Conservation (phyloP, 192 early-diverging fungal genomes). For the Umbelopsis isabellina region DNA sequence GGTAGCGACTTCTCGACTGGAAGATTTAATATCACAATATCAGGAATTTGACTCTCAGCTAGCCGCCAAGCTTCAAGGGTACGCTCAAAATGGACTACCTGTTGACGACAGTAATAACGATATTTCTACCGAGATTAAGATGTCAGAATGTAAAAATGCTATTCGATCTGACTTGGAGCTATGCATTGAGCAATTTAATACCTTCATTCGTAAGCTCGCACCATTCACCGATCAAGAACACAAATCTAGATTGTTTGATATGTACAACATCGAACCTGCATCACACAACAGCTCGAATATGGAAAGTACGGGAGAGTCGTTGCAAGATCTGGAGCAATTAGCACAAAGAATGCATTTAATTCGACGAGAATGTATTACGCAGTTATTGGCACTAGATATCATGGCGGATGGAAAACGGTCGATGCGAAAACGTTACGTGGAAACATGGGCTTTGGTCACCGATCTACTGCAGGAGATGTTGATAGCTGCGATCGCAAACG, state of each 20-base stretch:
- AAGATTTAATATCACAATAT: not conserved
- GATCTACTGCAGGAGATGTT: not conserved
- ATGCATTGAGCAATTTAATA: not conserved
- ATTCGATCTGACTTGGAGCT: not conserved
- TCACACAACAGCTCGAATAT: slow-evolving; percentile 8
- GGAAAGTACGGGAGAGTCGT: not conserved
- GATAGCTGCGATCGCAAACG: not conserved
- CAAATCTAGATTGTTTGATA: slow-evolving; percentile 46
- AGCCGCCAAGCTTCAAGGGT: not conserved
- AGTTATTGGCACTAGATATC: slow-evolving; percentile 46
- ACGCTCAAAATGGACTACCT: not conserved
- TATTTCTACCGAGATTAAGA: not conserved
- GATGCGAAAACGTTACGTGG: slow-evolving; percentile 21
- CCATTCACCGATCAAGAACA: slow-evolving; percentile 1
- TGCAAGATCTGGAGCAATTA: slow-evolving; percentile 49
- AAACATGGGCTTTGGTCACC: slow-evolving; percentile 12
- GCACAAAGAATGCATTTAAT: slow-evolving; percentile 49
- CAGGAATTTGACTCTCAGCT: slow-evolving; percentile 11
- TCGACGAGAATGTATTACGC: slow-evolving; percentile 53
- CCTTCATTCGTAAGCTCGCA: not conserved
- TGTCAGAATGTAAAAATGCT: not conserved
- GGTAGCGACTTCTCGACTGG: not conserved
- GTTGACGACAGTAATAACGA: not conserved
- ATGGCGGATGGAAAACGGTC: slow-evolving; percentile 39
- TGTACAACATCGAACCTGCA: slow-evolving; percentile 53